phyloP scores from a whole-genome alignment of 352 stramenopile species.

The Achlya hypogyna region DNA sequence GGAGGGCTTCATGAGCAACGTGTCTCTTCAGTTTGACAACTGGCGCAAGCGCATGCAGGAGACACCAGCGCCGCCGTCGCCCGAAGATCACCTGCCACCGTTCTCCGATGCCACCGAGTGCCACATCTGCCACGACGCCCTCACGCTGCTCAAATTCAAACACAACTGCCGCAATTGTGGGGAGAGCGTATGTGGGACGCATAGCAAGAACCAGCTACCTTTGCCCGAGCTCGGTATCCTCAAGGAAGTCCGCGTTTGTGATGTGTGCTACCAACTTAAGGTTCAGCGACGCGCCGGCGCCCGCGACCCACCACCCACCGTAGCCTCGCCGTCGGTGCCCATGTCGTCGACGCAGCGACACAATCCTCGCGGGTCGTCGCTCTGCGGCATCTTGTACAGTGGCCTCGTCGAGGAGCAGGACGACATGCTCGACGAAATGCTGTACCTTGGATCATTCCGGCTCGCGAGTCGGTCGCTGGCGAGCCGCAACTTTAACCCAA shows the following conservation, averaged over 20 bases:
- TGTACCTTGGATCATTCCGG: slow-evolving; percentile 67
- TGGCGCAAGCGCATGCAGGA: neutral
- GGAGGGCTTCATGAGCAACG: neutral
- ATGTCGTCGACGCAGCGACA: neutral
- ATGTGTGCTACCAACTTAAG: slow-evolving; percentile 53
- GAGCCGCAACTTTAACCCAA: slow-evolving; percentile 61
- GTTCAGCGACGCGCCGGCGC: slow-evolving; percentile 54
- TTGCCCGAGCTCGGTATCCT: slow-evolving; percentile 65
- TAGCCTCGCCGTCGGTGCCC: neutral
- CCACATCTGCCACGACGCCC: slow-evolving; percentile 4
- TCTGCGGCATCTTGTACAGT: slow-evolving; percentile 60
- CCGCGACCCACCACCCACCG: neutral
- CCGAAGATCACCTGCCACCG: neutral
- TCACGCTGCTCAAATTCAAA: slow-evolving; percentile 26
- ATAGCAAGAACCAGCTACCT: slow-evolving; percentile 72
- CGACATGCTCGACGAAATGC: slow-evolving; percentile 66
- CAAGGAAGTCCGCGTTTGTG: slow-evolving; percentile 66
- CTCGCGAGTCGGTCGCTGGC: slow-evolving; percentile 59
- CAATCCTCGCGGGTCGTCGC: slow-evolving; percentile 18
- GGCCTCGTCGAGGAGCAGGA: slow-evolving; percentile 66
- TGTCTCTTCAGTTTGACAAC: neutral
- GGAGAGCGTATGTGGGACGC: slow-evolving; percentile 50
- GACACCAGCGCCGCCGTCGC: neutral
- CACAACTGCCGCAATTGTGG: slow-evolving; percentile 60
- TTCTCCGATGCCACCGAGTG: slow-evolving; percentile 13